These are phyloP conservation scores for Brassica incana DNA, from an alignment of 345 rosid species.

Conservation along the genomic window DNA sequence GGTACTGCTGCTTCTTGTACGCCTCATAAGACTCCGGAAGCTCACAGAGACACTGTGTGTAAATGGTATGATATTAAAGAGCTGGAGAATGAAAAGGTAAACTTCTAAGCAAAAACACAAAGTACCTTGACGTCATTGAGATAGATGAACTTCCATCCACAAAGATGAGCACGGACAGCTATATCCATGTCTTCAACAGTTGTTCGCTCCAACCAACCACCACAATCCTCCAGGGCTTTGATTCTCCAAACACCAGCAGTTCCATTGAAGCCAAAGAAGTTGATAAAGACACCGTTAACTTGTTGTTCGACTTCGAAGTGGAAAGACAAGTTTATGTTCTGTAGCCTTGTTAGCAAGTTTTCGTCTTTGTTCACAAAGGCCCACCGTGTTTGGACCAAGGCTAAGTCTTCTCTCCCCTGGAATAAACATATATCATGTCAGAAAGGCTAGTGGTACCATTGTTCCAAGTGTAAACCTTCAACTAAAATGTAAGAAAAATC, in stretches of 20 bases:
- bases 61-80: not conserved
- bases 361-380: slow-evolving; percentile 70
- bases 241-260: slow-evolving; percentile 91
- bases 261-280: slow-evolving; percentile 78
- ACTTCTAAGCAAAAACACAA: not conserved
- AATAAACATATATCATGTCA: not conserved
- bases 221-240: slow-evolving; percentile 85
- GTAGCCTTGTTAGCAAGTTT: slow-evolving; percentile 59
- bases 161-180: slow-evolving; percentile 91
- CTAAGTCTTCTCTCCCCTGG: slow-evolving; percentile 68
- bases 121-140: slow-evolving; percentile 81
- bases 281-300: slow-evolving; percentile 60
- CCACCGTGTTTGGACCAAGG: slow-evolving; percentile 75
- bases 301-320: slow-evolving; percentile 83
- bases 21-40: slow-evolving; percentile 97
- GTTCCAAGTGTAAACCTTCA: no score
- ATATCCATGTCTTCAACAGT: slow-evolving; percentile 96
- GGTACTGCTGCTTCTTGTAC: slow-evolving; percentile 90
- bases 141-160: slow-evolving; percentile 90
- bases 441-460: not conserved
- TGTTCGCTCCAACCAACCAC: slow-evolving; percentile 95
- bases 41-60: slow-evolving; percentile 76
- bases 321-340: slow-evolving; percentile 62
- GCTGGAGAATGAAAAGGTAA: not conserved
- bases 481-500: no score